Evolutionary conservation across 805 yeast genomes (phyloP), one percentile per base, ranked within the genome.

Genomic region (Candida pseudoglaebosa): DNA sequence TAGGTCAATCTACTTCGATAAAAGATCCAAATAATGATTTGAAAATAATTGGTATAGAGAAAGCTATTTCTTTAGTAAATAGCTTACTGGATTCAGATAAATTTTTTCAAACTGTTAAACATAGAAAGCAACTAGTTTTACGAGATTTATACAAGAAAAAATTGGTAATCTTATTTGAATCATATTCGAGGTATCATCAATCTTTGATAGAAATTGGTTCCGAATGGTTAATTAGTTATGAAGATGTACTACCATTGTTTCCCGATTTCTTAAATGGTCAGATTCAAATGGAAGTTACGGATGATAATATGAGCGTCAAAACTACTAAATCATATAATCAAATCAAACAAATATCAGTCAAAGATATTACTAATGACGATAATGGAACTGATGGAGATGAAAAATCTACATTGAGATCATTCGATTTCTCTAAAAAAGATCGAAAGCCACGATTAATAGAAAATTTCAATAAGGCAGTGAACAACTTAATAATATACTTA

Each of bases 401-500:
- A 21, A 37, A 20, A 18, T 21, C 35, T 14, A 24, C 36, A 14
- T 24, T 32, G 4, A 14, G 32, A 26, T 32, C 37, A 10, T 26
- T 30, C n/a, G 28, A 28, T 28, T 17, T 22, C 36, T 31, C 41
- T 19, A 28, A 29, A 15, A 17, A 20, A 21, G 36, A 33, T 18
- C 22, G 16, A 20, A 56, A 57, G 37, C 45, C 56, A 1, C 53
- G 46, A 24, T 48, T 48, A 39, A 38, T 63, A 15, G 35, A 56
- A 18, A 53, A 52, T 28, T 67, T 61, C 49, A 45, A 37, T 35
- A 67, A 54, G 24, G 69, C 65, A n/a, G 70, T 60, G 5, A 65
- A 59, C 37, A 61, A 65, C 38, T 51, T 77, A 22, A 67, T 77
- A 4, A 57, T 73, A 1, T 77, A 65, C 45, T 52, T 77, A 16